phyloP scores from a whole-genome alignment of 441 rosid genomes.

The Corymbia calophylla region DNA sequence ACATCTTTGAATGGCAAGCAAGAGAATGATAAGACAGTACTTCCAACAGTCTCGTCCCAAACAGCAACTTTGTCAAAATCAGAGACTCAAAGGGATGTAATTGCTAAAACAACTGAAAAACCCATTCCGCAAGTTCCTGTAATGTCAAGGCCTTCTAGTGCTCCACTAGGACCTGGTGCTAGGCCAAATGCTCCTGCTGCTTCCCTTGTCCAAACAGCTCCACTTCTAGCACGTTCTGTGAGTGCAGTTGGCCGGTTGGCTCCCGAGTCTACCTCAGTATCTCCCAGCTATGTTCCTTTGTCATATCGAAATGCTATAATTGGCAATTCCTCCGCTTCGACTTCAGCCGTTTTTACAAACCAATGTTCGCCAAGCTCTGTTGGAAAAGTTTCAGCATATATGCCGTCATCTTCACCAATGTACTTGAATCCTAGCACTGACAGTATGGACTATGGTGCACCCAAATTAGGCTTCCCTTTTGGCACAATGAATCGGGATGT shows the following conservation, averaged over 20 bases:
- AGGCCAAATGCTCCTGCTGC: constrained; percentile 45
- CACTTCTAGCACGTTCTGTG: constrained; percentile 63
- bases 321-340: constrained; percentile 54
- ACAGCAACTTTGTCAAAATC: constrained; percentile 23
- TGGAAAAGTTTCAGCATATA: constrained; percentile 33
- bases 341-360: constrained; percentile 43
- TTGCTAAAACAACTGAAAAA: constrained; percentile 38
- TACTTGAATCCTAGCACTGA: constrained; percentile 38
- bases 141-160: constrained; percentile 85
- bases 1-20: constrained; percentile 28
- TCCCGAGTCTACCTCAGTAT: constrained; percentile 47
- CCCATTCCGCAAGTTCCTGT: constrained; percentile 33
- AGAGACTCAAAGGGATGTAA: constrained; percentile 34
- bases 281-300: constrained; percentile 54
- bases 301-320: constrained; percentile 80
- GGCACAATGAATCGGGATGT: constrained; percentile 32
- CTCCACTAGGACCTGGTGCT: constrained; percentile 65
- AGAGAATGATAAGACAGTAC: constrained; percentile 32
- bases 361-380: constrained; percentile 41
- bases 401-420: constrained; percentile 38
- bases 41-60: constrained; percentile 26
- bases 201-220: constrained; percentile 55
- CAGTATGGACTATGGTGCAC: constrained; percentile 28
- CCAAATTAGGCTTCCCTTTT: constrained; percentile 49
- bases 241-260: constrained; percentile 85